Evolutionary conservation across 306 rosid genomes (phyloP).

Genomic region (Vigna trinervia): DNA sequence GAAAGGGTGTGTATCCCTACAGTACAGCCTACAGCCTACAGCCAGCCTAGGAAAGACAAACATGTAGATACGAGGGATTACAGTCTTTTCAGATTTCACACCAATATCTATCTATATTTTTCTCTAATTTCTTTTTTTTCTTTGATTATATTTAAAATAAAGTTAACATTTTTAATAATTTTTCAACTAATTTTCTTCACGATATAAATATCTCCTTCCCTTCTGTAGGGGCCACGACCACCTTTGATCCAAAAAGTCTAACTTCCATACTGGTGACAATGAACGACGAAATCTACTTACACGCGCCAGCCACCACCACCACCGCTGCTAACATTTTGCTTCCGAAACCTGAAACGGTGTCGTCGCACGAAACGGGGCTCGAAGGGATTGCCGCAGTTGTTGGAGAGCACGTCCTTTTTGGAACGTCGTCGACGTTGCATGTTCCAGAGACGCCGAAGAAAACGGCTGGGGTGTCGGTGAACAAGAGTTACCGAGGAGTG

Average conservation of each 20-base stretch:
- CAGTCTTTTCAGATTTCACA: constrained; percentile 48
- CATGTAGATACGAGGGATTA: constrained; percentile 51
- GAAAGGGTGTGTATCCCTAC: constrained; percentile 29
- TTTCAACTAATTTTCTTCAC: background rate
- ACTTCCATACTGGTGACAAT: background rate
- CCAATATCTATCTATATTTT: constrained; percentile 11
- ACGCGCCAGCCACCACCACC: background rate
- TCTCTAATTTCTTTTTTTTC: background rate
- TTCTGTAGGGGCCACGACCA: background rate
- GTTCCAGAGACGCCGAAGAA: constrained; percentile 4
- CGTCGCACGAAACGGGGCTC: constrained; percentile 29
- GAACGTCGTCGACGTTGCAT: constrained; percentile 37
- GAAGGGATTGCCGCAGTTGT: constrained; percentile 93
- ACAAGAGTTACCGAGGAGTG: constrained; percentile 74
- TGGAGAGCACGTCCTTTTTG: constrained; percentile 72
- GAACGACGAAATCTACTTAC: constrained; percentile 36
- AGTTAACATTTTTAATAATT: too few relatives aligned
- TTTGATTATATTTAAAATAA: too few relatives aligned
- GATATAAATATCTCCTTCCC: constrained; percentile 15
- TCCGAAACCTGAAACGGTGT: background rate
- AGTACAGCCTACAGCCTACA: background rate
- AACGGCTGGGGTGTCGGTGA: background rate
- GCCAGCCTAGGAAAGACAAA: constrained; percentile 49
- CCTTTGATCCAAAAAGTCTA: background rate
- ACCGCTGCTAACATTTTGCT: background rate